These are phyloP conservation scores for Alternaria gansuensis DNA, from an alignment of 2,329 filamentous ascomycete genomes.

Conservation along the genomic window DNA sequence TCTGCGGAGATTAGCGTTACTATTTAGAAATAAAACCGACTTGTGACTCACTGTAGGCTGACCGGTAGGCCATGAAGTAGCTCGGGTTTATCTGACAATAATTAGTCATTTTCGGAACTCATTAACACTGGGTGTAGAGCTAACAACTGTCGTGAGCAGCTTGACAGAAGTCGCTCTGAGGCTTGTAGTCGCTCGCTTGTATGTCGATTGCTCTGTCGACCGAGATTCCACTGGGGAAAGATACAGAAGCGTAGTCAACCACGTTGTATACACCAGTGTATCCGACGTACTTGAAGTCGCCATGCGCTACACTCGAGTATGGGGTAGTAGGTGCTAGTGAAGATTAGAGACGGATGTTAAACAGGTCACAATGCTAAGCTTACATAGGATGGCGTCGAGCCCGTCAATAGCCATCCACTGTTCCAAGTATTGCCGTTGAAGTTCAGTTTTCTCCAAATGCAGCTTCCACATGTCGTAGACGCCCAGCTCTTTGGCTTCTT, in stretches of 20 bases:
- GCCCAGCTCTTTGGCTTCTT: conserved; percentile 56
- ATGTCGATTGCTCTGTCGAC: conserved; percentile 54
- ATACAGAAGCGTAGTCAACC: conserved; percentile 58
- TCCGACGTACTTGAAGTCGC: conserved; percentile 57
- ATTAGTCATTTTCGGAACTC: neutral
- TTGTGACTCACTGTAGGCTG: conserved; percentile 48
- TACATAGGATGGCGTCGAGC: conserved; percentile 57
- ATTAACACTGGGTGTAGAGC: conserved; percentile 23
- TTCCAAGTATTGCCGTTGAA: conserved; percentile 57
- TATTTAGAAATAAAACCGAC: neutral
- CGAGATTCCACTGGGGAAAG: conserved; percentile 55
- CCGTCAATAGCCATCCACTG: conserved; percentile 55
- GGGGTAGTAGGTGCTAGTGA: conserved; percentile 56
- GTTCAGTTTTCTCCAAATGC: conserved; percentile 57
- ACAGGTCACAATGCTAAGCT: conserved; percentile 10
- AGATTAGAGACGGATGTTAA: conserved; percentile 15
- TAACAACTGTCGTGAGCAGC: conserved; percentile 54
- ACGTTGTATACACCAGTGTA: conserved; percentile 61
- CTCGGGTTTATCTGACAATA: conserved; percentile 46
- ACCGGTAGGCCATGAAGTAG: conserved; percentile 57
- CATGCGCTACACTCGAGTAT: conserved; percentile 55
- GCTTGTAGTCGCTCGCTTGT: conserved; percentile 31
- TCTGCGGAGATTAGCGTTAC: conserved; percentile 18
- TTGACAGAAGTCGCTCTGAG: conserved; percentile 53
- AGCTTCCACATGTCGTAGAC: conserved; percentile 60